Evolutionary conservation across 2,329 filamentous ascomycete genomes (phyloP).

Genomic region (Fusarium algeriense): DNA sequence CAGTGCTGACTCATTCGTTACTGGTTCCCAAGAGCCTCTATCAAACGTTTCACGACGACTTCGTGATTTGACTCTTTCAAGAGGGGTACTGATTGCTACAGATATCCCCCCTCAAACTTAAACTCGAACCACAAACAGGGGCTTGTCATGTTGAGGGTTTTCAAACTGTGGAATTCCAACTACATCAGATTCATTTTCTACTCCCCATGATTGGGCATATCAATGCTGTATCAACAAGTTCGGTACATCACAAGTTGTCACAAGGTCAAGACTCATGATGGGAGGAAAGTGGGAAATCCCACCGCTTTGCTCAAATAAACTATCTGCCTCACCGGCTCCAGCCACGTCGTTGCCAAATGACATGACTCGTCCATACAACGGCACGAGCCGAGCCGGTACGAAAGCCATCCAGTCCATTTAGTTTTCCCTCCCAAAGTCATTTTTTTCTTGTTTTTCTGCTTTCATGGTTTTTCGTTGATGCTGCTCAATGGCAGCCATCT

Average conservation of each 20-base stretch:
- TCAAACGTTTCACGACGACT: slow-evolving; percentile 9
- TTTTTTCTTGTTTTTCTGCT: slow-evolving; percentile 47
- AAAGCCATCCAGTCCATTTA: slow-evolving; percentile 42
- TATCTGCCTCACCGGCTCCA: slow-evolving; percentile 44
- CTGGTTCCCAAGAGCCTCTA: slow-evolving; percentile 3
- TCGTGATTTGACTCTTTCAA: slow-evolving; percentile 3
- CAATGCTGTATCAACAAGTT: background rate
- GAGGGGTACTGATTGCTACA: background rate
- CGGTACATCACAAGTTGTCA: slow-evolving; percentile 1
- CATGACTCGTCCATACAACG: slow-evolving; percentile 16
- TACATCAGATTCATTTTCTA: background rate
- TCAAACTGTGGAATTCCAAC: background rate
- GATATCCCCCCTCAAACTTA: background rate
- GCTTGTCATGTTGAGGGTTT: background rate
- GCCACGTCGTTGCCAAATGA: slow-evolving; percentile 16
- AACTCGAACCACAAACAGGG: background rate
- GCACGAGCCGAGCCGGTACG: slow-evolving; percentile 40
- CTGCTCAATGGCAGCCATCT: slow-evolving; percentile 32
- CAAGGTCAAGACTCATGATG: slow-evolving; percentile 5
- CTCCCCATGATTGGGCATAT: background rate
- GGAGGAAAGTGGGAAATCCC: slow-evolving; percentile 41
- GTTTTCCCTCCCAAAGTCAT: slow-evolving; percentile 43
- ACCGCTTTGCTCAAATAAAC: slow-evolving; percentile 46
- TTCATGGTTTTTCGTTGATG: slow-evolving; percentile 33
- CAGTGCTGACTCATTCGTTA: slow-evolving; percentile 18